Base-by-base conservation (phyloP, 495 filamentous ascomycete species). In the Chaetomium tenue region DNA sequence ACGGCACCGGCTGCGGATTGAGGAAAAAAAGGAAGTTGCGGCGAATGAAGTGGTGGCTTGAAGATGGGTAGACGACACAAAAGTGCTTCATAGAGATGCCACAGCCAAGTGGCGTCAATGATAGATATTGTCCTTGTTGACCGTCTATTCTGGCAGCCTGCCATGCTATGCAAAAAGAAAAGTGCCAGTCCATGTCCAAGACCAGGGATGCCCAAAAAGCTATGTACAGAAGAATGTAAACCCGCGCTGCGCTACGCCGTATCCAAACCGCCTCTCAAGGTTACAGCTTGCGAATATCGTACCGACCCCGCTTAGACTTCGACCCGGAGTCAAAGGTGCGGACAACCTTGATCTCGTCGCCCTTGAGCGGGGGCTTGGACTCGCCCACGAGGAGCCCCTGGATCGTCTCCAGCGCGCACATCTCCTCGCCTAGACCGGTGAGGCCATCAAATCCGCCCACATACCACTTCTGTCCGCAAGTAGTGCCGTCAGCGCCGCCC, bases 381-480 rank as follows among this genome's bases (percentile, higher is more conserved):
- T 76, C 53, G 13, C 68, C 64, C 7, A 78, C 73, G 4, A 88
- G 68, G 11, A 83, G 74, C 2, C 86, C 84, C 70, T 88, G 83
- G 7, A 93, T 79, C 23, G 88, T 85, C 69, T 88, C 85, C 47
- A 93, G 75, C 2, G 87, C 89, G 47, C 81, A 83, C 82, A 92
- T 84, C 72, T 91, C 84, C 77, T 91, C 84, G 0, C 89, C 88
- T n/a, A 90, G 74, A 2, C 88, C 87, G 11, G 68, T 69, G 16
- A 73, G 73, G 2, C 82, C 84, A 66, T 92, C 90, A 75, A 84
- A 91, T 15, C 78, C 77, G 15, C 75, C 73, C 15, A 78, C 74
- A 51, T 81, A 89, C 89, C 92, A 95, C 67, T 79, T 83, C 66
- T 89, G 75, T 0, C 91, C 90, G 71, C 92, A 96, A 0, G 77